Base-by-base conservation (phyloP, 139 green algal genomes). In the Astrephomene gubernaculifera region DNA sequence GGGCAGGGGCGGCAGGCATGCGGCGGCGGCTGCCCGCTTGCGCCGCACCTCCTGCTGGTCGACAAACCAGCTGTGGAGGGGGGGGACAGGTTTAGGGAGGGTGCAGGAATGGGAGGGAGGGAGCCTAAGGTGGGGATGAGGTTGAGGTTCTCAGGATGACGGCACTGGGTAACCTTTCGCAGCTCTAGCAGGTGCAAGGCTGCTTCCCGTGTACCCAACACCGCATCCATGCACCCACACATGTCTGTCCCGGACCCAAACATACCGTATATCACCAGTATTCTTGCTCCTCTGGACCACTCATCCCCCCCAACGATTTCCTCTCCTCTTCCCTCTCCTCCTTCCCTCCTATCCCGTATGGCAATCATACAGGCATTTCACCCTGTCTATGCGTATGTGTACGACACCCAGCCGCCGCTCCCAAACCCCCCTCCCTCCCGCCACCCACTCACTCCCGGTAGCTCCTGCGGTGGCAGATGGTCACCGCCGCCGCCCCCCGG, bases 401-500 rank as follows among this genome's bases (percentile, higher is more conserved):
- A 61, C 65, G n/a, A 14, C 45, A 17, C 21, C 22, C 35, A 4
- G 22, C 33, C 49, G 5, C 10, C 71, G 21, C 27, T 63, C 70
- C 27, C 71, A 12, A 12, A 60, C 25, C n/a, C 41, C 53, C 38
- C 54, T 33, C 5, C 4, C 39, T 44, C 36, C 35, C 38, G 41
- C 9, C 64, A n/a, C n/a, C n/a, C 24, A 88, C 87, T 61, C 71
- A 90, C 79, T 90, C 83, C 24, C 44, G 69, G 60, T 92, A 90
- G 33, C 82, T 89, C 52, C 87, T 89, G 57, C 88, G 81, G 81
- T 97, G 94, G 71, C 94, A 92, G 53, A 98, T 93, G 12, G 95
- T 97, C 9, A 97, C 95, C 7, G 94, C 92, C 7, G 93, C 93
- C 27, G 94, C 93, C 21, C 89, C 92, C 19, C 83, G 79, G 81